Percentiles rank a stretch among this genome's conserved stretches.
phyloP scores from a whole-genome alignment of 441 rosid genomes.

The Syzygium syzygioides region DNA sequence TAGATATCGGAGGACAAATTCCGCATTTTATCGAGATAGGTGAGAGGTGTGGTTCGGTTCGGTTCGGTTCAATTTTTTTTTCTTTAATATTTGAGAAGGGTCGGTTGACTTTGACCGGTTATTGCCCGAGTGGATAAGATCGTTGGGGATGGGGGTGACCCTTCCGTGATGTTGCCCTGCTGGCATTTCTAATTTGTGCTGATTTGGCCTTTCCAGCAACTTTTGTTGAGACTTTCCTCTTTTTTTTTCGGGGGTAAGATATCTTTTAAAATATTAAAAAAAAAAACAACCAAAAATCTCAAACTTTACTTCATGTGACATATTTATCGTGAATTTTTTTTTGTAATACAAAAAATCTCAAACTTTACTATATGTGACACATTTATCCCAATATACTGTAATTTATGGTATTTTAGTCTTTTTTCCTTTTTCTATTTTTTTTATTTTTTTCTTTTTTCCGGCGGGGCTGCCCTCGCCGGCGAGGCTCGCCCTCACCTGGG shows the following conservation, averaged over 20 bases:
- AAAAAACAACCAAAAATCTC: too few species aligned
- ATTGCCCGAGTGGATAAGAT: neutral
- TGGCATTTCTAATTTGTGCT: neutral
- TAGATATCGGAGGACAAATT: neutral
- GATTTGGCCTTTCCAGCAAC: neutral
- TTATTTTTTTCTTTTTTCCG: too few species aligned
- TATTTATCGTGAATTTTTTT: too few species aligned
- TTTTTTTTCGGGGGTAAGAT: neutral
- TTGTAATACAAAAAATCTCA: too few species aligned
- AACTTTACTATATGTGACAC: too few species aligned
- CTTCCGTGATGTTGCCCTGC: neutral
- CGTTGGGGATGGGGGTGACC: neutral
- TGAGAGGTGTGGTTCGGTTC: neutral
- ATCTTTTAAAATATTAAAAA: neutral
- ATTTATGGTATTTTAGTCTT: too few species aligned
- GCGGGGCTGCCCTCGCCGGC: too few species aligned
- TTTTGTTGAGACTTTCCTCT: neutral
- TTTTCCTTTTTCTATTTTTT: too few species aligned
- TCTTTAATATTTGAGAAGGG: neutral
- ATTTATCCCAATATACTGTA: too few species aligned
- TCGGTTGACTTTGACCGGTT: neutral
- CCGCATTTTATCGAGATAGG: neutral
- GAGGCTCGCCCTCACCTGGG: too few species aligned
- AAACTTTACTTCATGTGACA: too few species aligned
- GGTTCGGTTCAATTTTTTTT: accelerated